Evolutionary conservation across 108 stramenopile species (phyloP).

Genomic region (Chaetoceros tenuissimus): DNA sequence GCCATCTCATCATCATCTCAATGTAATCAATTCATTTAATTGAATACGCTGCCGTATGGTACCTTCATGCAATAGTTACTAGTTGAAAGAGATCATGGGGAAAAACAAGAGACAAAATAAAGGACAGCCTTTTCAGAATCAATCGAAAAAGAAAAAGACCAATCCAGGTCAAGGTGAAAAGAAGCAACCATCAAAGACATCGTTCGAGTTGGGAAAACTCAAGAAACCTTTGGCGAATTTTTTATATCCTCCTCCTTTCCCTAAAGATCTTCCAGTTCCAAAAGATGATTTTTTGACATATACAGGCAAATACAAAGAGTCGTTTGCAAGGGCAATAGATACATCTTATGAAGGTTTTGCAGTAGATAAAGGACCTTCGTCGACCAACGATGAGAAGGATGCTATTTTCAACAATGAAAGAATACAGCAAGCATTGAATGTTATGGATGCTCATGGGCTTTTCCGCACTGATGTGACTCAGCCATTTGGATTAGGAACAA

Average conservation of each 20-base stretch:
- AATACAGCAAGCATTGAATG: conserved; percentile 19
- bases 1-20: too few species aligned
- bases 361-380: conserved; percentile 8
- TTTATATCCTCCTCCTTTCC: neutral
- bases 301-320: conserved; percentile 24
- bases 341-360: conserved; percentile 45
- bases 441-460: conserved; percentile 14
- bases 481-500: conserved; percentile 51
- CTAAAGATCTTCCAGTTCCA: neutral
- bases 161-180: too few species aligned
- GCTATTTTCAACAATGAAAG: neutral
- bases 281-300: conserved; percentile 3
- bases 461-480: conserved; percentile 48
- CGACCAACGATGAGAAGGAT: neutral
- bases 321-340: conserved; percentile 25
- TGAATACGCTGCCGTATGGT: too few species aligned
- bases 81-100: too few species aligned
- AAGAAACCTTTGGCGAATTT: too few species aligned
- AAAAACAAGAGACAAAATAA: neutral
- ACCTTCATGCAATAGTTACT: too few species aligned
- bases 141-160: neutral
- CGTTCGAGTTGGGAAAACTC: too few species aligned
- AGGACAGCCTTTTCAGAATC: neutral
- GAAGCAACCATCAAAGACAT: neutral
- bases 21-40: too few species aligned